Conservation (phyloP, 495 filamentous ascomycete species). For the Penicillium crystallinum region DNA sequence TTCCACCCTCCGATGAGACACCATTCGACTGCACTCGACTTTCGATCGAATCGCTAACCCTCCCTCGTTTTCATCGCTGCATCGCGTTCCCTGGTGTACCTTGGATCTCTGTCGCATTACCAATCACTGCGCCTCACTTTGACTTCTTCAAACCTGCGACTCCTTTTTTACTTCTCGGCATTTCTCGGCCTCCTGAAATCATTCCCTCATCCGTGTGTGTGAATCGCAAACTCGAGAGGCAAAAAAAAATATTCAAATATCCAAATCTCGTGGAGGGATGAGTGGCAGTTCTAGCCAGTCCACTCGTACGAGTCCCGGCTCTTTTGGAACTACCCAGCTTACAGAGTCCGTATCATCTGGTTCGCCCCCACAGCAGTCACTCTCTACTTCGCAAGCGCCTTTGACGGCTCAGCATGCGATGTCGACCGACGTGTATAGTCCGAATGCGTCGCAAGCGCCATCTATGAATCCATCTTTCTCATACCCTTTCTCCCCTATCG, state of each 20-base stretch:
- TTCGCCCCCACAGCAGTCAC: constrained; percentile 39
- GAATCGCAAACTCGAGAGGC: constrained; percentile 25
- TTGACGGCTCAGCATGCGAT: constrained; percentile 49
- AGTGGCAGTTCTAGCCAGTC: constrained; percentile 46
- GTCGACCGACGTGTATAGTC: constrained; percentile 48
- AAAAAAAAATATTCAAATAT: constrained; percentile 15
- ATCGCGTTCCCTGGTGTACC: constrained; percentile 2
- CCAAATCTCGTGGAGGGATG: constrained; percentile 36
- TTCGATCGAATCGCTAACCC: constrained; percentile 18
- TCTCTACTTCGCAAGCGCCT: constrained; percentile 36
- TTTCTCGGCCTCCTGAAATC: neutral
- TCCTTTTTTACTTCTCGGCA: constrained; percentile 11
- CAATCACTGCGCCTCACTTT: constrained; percentile 14
- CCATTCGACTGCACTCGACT: constrained; percentile 6
- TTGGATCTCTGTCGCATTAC: constrained; percentile 12
- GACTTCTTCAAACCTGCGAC: constrained; percentile 14
- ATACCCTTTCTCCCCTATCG: constrained; percentile 43
- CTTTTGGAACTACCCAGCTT: constrained; percentile 42
- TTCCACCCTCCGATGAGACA: constrained; percentile 21
- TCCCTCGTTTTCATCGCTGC: constrained; percentile 12
- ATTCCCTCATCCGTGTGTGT: neutral
- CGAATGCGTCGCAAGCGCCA: constrained; percentile 37
- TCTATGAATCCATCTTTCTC: constrained; percentile 37
- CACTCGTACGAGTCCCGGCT: constrained; percentile 46
- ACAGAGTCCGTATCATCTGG: constrained; percentile 44